phyloP scores from a whole-genome alignment of 2,329 filamentous ascomycete genomes.

The Cladophialophora immunda region DNA sequence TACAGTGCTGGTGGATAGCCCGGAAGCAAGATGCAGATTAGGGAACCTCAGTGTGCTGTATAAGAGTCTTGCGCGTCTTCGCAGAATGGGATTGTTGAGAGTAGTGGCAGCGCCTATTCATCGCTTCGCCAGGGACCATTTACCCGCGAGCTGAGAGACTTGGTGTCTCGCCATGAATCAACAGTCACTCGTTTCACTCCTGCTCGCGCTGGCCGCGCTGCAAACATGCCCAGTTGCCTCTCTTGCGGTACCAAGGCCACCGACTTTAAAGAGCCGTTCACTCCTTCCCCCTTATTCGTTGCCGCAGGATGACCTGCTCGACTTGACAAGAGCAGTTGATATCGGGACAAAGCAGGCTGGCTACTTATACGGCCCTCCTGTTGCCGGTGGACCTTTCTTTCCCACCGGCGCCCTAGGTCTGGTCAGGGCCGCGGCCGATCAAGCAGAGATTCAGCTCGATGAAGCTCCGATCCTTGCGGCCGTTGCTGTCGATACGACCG shows the following conservation, averaged over 20 bases:
- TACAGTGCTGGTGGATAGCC: neutral
- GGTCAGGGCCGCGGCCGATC: constrained; percentile 20
- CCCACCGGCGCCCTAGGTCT: constrained; percentile 21
- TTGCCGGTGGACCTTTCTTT: constrained; percentile 24
- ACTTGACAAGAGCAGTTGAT: constrained; percentile 16
- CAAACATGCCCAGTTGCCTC: constrained; percentile 11
- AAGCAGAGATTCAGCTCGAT: constrained; percentile 26
- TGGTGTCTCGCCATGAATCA: constrained; percentile 26
- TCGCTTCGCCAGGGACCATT: neutral
- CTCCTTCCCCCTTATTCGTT: constrained; percentile 17
- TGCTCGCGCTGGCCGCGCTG: constrained; percentile 20
- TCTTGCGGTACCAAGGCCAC: constrained; percentile 20
- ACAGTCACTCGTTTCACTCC: constrained; percentile 11
- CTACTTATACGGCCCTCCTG: constrained; percentile 24
- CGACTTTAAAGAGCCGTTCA: constrained; percentile 18
- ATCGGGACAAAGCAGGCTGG: constrained; percentile 21
- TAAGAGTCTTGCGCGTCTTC: neutral
- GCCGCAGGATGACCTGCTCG: constrained; percentile 17
- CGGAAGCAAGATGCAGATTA: neutral
- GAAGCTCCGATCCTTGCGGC: constrained; percentile 22
- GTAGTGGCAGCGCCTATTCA: neutral
- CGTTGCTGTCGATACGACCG: constrained; percentile 10
- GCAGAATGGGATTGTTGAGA: neutral
- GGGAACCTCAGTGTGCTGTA: neutral
- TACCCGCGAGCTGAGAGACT: constrained; percentile 10